These are phyloP conservation scores for Phytophthora podocarpi DNA, from an alignment of 352 stramenopile species.

Conservation along the genomic window DNA sequence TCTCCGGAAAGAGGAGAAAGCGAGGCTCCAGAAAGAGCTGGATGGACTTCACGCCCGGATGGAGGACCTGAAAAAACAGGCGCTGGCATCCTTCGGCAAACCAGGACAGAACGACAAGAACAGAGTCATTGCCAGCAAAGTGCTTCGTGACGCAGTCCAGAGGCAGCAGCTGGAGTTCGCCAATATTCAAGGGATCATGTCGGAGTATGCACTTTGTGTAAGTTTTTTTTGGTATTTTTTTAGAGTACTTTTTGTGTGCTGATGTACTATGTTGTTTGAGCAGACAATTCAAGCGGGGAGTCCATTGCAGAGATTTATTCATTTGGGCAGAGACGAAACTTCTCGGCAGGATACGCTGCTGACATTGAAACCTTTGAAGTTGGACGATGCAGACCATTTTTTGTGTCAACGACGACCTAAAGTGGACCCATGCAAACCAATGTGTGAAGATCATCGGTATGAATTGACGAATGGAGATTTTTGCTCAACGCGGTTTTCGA, in stretches of 20 bases:
- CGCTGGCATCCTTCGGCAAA: slow-evolving; percentile 22
- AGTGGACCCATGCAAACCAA: slow-evolving; percentile 35
- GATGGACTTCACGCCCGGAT: slow-evolving; percentile 23
- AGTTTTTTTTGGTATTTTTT: not conserved
- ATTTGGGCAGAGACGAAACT: slow-evolving; percentile 19
- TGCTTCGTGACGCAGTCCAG: slow-evolving; percentile 42
- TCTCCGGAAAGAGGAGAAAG: slow-evolving; percentile 45
- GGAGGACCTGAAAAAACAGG: slow-evolving; percentile 33
- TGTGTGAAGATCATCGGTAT: slow-evolving; percentile 40
- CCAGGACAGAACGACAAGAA: slow-evolving; percentile 32
- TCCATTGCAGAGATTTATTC: slow-evolving; percentile 39
- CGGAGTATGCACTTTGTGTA: slow-evolving; percentile 45
- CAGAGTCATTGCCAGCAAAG: slow-evolving; percentile 33
- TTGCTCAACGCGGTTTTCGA: slow-evolving; percentile 33
- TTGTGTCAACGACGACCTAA: slow-evolving; percentile 31
- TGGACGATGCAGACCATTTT: slow-evolving; percentile 36
- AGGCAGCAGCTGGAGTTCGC: slow-evolving; percentile 42
- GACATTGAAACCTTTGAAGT: slow-evolving; percentile 32
- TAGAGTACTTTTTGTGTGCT: not conserved
- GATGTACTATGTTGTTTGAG: not conserved
- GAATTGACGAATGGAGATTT: slow-evolving; percentile 34
- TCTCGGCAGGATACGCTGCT: slow-evolving; percentile 23
- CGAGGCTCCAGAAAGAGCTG: slow-evolving; percentile 31
- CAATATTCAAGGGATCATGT: slow-evolving; percentile 48
- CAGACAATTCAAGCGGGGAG: slow-evolving; percentile 42